Conservation (phyloP, 257 asterid genomes). For the Petunia axillaris region DNA sequence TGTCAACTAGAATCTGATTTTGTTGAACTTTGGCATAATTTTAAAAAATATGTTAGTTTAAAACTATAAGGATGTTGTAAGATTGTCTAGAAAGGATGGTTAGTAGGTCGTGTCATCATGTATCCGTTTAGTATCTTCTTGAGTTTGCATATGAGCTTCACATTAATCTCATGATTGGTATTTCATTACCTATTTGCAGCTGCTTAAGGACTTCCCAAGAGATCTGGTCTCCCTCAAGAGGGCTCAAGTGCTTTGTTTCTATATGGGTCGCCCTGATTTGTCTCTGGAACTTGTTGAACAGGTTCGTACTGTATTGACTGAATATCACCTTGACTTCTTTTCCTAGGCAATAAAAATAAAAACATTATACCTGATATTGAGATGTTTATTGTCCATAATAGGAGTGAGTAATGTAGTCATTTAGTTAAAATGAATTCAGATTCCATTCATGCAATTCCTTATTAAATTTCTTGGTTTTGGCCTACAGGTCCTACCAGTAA, state of each 20-base stretch:
- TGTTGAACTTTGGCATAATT: not conserved
- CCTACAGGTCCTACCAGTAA: slow-evolving; percentile 70
- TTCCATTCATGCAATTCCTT: slow-evolving; percentile 1
- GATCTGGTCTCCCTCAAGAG: slow-evolving; percentile 84
- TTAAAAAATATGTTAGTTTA: not conserved
- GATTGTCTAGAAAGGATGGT: not conserved
- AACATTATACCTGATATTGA: not conserved
- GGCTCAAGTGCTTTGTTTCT: slow-evolving; percentile 85
- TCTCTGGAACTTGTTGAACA: slow-evolving; percentile 75
- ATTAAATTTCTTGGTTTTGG: slow-evolving; percentile 21
- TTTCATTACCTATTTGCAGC: slow-evolving; percentile 47
- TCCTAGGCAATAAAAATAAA: not conserved
- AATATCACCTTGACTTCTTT: not conserved
- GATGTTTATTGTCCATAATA: not conserved
- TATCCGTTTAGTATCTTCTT: not conserved
- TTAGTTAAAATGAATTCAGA: not conserved
- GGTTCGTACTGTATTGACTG: slow-evolving; percentile 42
- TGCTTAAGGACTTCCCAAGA: slow-evolving; percentile 73
- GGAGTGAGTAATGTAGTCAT: not conserved
- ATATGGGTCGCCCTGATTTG: slow-evolving; percentile 80
- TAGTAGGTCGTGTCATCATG: not conserved
- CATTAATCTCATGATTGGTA: slow-evolving; percentile 21
- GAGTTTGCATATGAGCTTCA: not conserved
- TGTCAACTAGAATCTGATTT: slow-evolving; percentile 1
- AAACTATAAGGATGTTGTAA: not conserved